These are phyloP conservation scores for Phaeoacremonium minimum DNA, from an alignment of 2,329 filamentous ascomycete genomes.

Conservation along the genomic window DNA sequence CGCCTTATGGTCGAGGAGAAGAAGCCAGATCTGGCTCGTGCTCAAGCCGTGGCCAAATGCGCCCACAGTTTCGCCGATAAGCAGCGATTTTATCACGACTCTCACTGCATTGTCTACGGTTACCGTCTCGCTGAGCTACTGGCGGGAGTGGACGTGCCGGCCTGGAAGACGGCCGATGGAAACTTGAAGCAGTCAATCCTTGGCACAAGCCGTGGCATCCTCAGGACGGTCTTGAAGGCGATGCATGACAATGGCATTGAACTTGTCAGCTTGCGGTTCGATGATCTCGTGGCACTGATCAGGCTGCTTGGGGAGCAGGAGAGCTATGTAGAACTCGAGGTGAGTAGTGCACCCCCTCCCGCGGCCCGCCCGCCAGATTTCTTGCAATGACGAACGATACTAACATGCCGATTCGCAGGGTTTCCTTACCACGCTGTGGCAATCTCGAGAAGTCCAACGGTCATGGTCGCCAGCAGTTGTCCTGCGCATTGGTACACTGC, in stretches of 20 bases:
- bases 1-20: constrained; percentile 30
- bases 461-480: constrained; percentile 21
- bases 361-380: not conserved
- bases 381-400: not conserved
- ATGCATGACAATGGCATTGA: constrained; percentile 37
- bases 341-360: too few species aligned
- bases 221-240: constrained; percentile 33
- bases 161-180: constrained; percentile 24
- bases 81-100: constrained; percentile 33
- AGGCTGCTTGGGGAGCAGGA: constrained; percentile 40
- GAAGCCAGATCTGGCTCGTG: constrained; percentile 16
- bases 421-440: constrained; percentile 24
- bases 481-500: constrained; percentile 20
- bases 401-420: constrained; percentile 9
- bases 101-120: constrained; percentile 32
- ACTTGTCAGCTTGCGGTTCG: constrained; percentile 34
- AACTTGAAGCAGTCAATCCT: constrained; percentile 27
- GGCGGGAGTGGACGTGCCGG: constrained; percentile 31
- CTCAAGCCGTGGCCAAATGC: constrained; percentile 35
- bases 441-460: constrained; percentile 26
- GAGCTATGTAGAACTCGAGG: constrained; percentile 40
- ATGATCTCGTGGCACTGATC: constrained; percentile 38
- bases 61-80: constrained; percentile 35
- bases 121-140: constrained; percentile 40
- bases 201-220: constrained; percentile 29